Evolutionary conservation across 208 protist species (phyloP).

Genomic region (Acanthamoeba lenticulata): DNA sequence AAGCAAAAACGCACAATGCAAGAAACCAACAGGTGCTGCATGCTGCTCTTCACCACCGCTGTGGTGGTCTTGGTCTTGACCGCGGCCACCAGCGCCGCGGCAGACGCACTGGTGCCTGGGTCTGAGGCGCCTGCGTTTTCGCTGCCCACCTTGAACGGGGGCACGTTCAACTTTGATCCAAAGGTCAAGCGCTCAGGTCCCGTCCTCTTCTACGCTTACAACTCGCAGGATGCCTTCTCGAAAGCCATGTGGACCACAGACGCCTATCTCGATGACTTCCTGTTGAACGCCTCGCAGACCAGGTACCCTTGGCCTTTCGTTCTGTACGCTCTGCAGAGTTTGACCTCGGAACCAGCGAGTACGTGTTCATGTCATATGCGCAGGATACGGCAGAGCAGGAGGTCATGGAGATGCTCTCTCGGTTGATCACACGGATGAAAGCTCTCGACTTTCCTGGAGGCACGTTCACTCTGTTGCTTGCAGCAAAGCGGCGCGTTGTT

Average conservation of each 20-base stretch:
- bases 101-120: neutral
- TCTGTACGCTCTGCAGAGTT: too few relatives aligned
- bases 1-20: too few relatives aligned
- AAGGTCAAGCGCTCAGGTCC: neutral
- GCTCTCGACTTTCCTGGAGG: neutral
- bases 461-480: neutral
- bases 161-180: neutral
- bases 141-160: neutral
- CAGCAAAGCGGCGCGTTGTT: neutral
- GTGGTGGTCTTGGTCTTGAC: neutral
- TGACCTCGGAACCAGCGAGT: neutral
- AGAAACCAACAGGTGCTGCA: too few relatives aligned
- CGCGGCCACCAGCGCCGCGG: too few relatives aligned
- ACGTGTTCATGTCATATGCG: constrained; percentile 44
- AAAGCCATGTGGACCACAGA: constrained; percentile 56
- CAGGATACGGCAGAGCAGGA: neutral
- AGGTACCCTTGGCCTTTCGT: neutral
- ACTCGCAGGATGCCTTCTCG: constrained; percentile 38
- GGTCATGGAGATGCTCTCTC: neutral
- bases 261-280: constrained; percentile 49
- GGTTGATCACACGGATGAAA: constrained; percentile 1
- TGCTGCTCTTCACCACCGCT: neutral
- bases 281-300: neutral
- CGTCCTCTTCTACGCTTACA: constrained; percentile 46
- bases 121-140: neutral